phyloP scores from a whole-genome alignment of 805 yeast species.

The Metschnikowia continentalis region DNA sequence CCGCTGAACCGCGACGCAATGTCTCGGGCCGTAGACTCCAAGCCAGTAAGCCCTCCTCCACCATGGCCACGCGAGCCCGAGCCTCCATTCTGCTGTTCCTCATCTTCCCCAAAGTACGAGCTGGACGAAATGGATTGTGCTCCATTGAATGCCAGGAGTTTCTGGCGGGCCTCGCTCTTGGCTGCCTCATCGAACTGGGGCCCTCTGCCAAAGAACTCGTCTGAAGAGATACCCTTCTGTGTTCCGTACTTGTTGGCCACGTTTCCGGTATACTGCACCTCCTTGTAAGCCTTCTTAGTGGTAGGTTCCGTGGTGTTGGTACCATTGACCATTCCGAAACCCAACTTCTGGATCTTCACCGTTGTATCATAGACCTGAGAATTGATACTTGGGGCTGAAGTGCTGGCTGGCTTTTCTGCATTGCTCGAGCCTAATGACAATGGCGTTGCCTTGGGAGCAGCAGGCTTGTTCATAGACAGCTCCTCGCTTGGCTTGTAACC shows the following conservation, averaged over 20 bases:
- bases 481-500: slow-evolving; percentile 46
- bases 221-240: slow-evolving; percentile 94
- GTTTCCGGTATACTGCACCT: slow-evolving; percentile 67
- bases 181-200: slow-evolving; percentile 69
- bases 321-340: slow-evolving; percentile 83
- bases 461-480: slow-evolving; percentile 4
- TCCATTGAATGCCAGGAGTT: slow-evolving; percentile 75
- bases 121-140: slow-evolving; percentile 90
- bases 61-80: slow-evolving; percentile 14
- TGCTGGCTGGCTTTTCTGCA: slow-evolving; percentile 1
- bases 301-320: slow-evolving; percentile 47
- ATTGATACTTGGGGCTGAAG: slow-evolving; percentile 5
- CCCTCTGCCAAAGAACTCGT: slow-evolving; percentile 89
- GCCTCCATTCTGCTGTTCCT: slow-evolving; percentile 29
- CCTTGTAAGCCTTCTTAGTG: slow-evolving; percentile 42
- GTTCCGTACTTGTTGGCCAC: slow-evolving; percentile 74
- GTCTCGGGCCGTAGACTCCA: slow-evolving; percentile 58
- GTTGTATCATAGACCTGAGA: slow-evolving; percentile 47
- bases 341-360: slow-evolving; percentile 74
- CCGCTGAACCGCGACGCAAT: slow-evolving; percentile 65
- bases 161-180: slow-evolving; percentile 74
- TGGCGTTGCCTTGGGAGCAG: slow-evolving; percentile 1
- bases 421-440: slow-evolving; percentile 11
- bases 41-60: slow-evolving; percentile 34
- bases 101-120: slow-evolving; percentile 86